Conservation (phyloP, 176 grass and related monocot species). For the Aegilops bicornis region DNA sequence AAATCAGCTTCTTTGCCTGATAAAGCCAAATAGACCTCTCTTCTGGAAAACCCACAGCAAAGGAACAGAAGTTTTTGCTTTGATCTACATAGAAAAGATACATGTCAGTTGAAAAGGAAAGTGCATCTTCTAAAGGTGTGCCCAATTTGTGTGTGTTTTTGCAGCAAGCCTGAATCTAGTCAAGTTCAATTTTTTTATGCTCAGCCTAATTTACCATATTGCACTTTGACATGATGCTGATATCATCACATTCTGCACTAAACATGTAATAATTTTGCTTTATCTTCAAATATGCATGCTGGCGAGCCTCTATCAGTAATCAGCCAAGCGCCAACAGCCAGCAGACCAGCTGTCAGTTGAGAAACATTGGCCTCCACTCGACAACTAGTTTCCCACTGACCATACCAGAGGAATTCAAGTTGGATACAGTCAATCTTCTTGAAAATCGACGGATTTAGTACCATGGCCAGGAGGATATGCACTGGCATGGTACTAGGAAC, state of each 20-base stretch:
- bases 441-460: no score
- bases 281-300: background rate
- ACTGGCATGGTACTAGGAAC: no score
- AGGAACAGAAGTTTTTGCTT: conserved; percentile 76
- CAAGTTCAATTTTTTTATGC: background rate
- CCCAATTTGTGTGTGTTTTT: background rate
- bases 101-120: conserved; percentile 31
- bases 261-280: background rate
- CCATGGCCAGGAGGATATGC: no score
- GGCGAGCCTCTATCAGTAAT: background rate
- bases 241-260: conserved; percentile 10
- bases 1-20: conserved; percentile 78
- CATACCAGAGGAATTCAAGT: no score
- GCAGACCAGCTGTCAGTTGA: no score
- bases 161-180: conserved; percentile 2
- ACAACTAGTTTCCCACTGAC: no score
- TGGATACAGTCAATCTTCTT: no score
- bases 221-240: background rate
- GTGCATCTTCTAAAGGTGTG: background rate
- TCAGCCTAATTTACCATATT: conserved; percentile 1
- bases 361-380: no score
- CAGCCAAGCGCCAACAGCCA: background rate
- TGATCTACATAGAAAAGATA: conserved; percentile 59
- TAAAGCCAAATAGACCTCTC: conserved; percentile 90
- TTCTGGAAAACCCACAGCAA: conserved; percentile 57